Evolutionary conservation across 495 filamentous ascomycete species (phyloP).

Genomic region (Lophiotrema nucula): DNA sequence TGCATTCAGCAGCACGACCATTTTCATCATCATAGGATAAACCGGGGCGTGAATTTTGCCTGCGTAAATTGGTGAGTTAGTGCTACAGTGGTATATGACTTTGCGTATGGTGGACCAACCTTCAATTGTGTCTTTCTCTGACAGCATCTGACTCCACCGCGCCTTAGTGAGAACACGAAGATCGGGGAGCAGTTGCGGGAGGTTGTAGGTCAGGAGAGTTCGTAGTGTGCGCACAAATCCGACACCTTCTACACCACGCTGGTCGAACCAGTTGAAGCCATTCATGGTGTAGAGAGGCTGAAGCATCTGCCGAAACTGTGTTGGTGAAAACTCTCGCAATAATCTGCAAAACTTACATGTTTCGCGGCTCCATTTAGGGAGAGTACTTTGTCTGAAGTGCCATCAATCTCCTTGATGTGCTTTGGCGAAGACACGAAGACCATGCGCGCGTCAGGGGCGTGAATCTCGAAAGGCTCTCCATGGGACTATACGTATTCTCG

Average conservation of each 20-base stretch:
- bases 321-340: not conserved
- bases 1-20: not conserved
- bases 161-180: not conserved
- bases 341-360: not conserved
- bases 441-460: not conserved
- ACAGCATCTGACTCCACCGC: no score
- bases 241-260: conserved; percentile 4
- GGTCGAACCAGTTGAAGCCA: conserved; percentile 16
- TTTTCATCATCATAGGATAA: not conserved
- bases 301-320: not conserved
- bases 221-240: conserved; percentile 1
- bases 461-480: not conserved
- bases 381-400: not conserved
- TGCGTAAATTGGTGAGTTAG: not conserved
- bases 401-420: conserved; percentile 2
- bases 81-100: not conserved
- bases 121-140: not conserved
- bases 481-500: no score
- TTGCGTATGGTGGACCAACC: not conserved
- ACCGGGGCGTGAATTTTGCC: not conserved
- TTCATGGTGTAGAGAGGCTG: conserved; percentile 12
- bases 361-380: conserved; percentile 8
- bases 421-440: not conserved
- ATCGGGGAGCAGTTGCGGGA: not conserved
- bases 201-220: not conserved